Evolutionary conservation across 306 rosid genomes (phyloP).

Genomic region (Trifolium repens): DNA sequence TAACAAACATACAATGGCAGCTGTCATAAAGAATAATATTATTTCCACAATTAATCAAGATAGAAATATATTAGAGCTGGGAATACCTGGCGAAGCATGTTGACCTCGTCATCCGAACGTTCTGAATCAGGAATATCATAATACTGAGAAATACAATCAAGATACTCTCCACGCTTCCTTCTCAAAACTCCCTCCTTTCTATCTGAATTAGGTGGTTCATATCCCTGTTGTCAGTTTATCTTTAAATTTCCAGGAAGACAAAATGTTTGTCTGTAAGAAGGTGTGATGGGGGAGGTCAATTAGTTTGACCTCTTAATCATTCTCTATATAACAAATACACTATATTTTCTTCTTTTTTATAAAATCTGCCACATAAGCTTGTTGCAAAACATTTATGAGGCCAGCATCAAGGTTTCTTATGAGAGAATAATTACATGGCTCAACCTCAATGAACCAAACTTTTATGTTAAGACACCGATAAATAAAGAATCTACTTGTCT

Average conservation of each 20-base stretch:
- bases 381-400: constrained; percentile 27
- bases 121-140: constrained; percentile 87
- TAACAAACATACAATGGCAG: constrained; percentile 43
- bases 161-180: constrained; percentile 96
- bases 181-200: constrained; percentile 93
- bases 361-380: constrained; percentile 4
- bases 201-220: constrained; percentile 99
- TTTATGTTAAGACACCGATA: constrained; percentile 10
- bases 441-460: not conserved
- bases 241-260: constrained; percentile 64
- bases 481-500: constrained; percentile 28
- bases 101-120: constrained; percentile 93
- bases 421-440: constrained; percentile 7
- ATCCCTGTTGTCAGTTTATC: constrained; percentile 95
- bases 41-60: constrained; percentile 28
- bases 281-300: constrained; percentile 32
- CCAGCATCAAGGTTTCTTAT: constrained; percentile 15
- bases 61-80: constrained; percentile 22
- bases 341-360: constrained; percentile 15
- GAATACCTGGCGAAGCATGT: constrained; percentile 96
- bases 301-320: constrained; percentile 22
- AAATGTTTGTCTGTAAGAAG: constrained; percentile 30
- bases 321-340: constrained; percentile 24
- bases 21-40: constrained; percentile 37
- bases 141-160: constrained; percentile 84